A percentile compares a stretch with the other conserved stretches of the same genome.
These are phyloP conservation scores for Yueomyces sinensis DNA, from an alignment of 805 yeast species.

Conservation along the genomic window DNA sequence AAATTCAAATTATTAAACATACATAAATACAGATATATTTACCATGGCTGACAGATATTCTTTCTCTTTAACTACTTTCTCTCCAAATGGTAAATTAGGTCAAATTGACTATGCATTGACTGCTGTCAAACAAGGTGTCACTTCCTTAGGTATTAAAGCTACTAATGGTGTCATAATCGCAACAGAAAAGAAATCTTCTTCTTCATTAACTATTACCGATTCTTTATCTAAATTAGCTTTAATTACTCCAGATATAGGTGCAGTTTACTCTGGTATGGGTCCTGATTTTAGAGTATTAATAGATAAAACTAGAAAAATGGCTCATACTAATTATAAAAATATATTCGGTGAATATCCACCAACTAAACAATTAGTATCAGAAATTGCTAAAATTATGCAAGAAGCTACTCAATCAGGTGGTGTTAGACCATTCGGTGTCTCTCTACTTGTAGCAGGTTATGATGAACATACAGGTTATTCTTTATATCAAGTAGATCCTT, in stretches of 20 bases:
- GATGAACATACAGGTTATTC: slow-evolving; percentile 66
- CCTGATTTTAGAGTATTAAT: slow-evolving; percentile 94
- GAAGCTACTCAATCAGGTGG: slow-evolving; percentile 99
- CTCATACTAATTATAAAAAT: slow-evolving; percentile 87
- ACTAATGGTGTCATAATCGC: slow-evolving; percentile 95
- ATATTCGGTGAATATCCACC: slow-evolving; percentile 96
- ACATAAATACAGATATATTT: too few relatives aligned
- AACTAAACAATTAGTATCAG: slow-evolving; percentile 83
- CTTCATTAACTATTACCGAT: slow-evolving; percentile 63
- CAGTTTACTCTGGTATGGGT: slow-evolving; percentile 97
- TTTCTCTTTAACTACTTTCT: slow-evolving; percentile 91
- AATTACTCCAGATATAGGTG: slow-evolving; percentile 91
- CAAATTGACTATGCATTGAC: slow-evolving; percentile 96
- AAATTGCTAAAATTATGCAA: slow-evolving; percentile 92
- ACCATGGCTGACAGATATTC: slow-evolving; percentile 96
- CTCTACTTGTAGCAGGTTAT: slow-evolving; percentile 85
- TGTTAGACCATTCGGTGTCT: slow-evolving; percentile 97
- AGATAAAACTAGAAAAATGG: slow-evolving; percentile 84
- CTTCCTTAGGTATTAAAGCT: slow-evolving; percentile 88
- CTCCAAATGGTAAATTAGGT: slow-evolving; percentile 96
- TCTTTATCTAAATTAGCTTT: slow-evolving; percentile 65
- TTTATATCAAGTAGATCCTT: slow-evolving; percentile 94
- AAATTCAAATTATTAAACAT: too few relatives aligned
- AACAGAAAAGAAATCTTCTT: slow-evolving; percentile 82
- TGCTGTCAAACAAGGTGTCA: slow-evolving; percentile 96